A percentile compares a stretch with the other conserved stretches of the same genome.
phyloP scores from a whole-genome alignment of 495 filamentous ascomycete genomes.

The Penicillium desertorum region DNA sequence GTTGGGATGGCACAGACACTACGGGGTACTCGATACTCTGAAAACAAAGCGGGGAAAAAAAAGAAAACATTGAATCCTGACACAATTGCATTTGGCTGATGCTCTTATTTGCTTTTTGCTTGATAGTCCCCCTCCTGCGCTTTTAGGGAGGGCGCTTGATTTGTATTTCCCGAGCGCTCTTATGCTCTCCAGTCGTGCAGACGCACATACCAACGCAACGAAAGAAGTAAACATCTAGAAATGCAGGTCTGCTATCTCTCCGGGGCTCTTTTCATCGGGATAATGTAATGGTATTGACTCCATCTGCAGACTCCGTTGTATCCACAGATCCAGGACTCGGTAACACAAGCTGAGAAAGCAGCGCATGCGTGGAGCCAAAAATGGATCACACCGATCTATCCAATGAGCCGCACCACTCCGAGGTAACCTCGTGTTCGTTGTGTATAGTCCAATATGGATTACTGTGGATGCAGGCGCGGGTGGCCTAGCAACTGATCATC shows the following conservation, averaged over 20 bases:
- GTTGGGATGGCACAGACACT: neutral
- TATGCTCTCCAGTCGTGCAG: neutral
- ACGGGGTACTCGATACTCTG: neutral
- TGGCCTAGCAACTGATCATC: slow-evolving; percentile 6
- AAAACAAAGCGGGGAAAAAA: neutral
- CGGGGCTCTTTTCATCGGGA: neutral
- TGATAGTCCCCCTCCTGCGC: neutral
- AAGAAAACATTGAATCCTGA: neutral
- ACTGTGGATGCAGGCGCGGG: neutral
- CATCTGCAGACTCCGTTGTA: neutral
- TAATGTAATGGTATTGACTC: neutral
- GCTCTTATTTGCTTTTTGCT: slow-evolving; percentile 1
- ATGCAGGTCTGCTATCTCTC: too few relatives aligned
- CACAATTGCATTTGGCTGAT: neutral
- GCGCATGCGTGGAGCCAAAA: neutral
- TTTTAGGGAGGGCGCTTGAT: slow-evolving; percentile 1
- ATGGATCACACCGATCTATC: neutral
- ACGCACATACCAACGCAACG: neutral
- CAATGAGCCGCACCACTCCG: neutral
- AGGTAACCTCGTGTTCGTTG: neutral
- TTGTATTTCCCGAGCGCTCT: neutral
- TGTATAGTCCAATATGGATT: neutral
- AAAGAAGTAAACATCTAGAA: neutral
- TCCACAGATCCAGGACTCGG: neutral
- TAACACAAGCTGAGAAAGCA: slow-evolving; percentile 2